Evolutionary conservation across 2,329 filamentous ascomycete species (phyloP).

Genomic region (Lachnellula subtilissima): DNA sequence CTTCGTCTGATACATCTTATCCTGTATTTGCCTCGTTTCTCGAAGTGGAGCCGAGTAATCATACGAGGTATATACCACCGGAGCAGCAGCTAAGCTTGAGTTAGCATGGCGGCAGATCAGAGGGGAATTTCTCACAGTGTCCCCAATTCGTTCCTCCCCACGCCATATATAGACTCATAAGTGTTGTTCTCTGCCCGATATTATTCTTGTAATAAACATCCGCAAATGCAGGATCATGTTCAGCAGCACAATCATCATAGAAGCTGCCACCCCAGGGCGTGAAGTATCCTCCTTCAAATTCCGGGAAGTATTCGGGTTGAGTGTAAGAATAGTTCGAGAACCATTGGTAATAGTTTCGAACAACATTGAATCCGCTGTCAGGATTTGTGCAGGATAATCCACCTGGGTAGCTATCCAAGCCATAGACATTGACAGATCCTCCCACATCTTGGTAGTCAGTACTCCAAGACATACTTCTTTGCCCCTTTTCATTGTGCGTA

Average conservation of each 20-base stretch:
- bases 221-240: slow-evolving; percentile 43
- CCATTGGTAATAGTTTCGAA: slow-evolving; percentile 52
- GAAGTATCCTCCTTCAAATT: slow-evolving; percentile 51
- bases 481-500: slow-evolving; percentile 47
- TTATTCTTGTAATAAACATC: slow-evolving; percentile 55
- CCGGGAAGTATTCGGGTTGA: slow-evolving; percentile 48
- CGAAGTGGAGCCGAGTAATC: slow-evolving; percentile 45
- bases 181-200: slow-evolving; percentile 44
- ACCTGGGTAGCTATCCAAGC: slow-evolving; percentile 43
- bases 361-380: slow-evolving; percentile 43
- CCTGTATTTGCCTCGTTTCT: slow-evolving; percentile 48
- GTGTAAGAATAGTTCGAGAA: slow-evolving; percentile 51
- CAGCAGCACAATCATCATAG: slow-evolving; percentile 45
- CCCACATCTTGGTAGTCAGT: slow-evolving; percentile 51
- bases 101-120: neutral
- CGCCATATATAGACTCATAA: slow-evolving; percentile 48
- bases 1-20: slow-evolving; percentile 51
- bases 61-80: slow-evolving; percentile 45
- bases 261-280: slow-evolving; percentile 48
- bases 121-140: slow-evolving; percentile 34
- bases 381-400: slow-evolving; percentile 47
- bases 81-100: slow-evolving; percentile 34
- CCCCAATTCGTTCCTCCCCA: slow-evolving; percentile 55
- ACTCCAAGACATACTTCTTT: slow-evolving; percentile 46
- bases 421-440: slow-evolving; percentile 48